Conservation (phyloP, 2,329 filamentous ascomycete genomes). For the Falciphora oryzae region DNA sequence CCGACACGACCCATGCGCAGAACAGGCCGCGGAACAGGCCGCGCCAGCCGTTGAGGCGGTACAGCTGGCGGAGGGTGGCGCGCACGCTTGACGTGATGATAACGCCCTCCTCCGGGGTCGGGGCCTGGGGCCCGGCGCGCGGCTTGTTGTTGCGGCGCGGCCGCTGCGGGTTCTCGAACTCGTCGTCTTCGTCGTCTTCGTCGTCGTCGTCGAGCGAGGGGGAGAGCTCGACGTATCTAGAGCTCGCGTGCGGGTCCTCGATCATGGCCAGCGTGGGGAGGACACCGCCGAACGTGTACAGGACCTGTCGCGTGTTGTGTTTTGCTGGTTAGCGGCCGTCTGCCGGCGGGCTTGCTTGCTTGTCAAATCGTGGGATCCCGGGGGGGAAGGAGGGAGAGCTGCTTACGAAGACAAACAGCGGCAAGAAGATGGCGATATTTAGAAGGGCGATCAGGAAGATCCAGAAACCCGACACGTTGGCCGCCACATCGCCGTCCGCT, state of each 20-base stretch:
- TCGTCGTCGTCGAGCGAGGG: conserved; percentile 28
- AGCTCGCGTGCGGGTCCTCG: conserved; percentile 48
- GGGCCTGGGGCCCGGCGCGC: conserved; percentile 25
- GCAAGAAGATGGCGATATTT: background rate
- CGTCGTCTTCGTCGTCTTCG: conserved; percentile 28
- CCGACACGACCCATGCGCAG: conserved; percentile 36
- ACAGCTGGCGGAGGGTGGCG: conserved; percentile 49
- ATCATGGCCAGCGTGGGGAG: conserved; percentile 52
- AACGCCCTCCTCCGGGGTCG: conserved; percentile 21
- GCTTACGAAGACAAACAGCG: background rate
- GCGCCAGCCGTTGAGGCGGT: conserved; percentile 55
- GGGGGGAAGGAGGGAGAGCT: background rate
- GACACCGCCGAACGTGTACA: conserved; percentile 44
- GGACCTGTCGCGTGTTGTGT: conserved; percentile 23
- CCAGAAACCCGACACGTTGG: background rate
- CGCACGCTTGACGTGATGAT: conserved; percentile 44
- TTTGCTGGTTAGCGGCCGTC: conserved; percentile 21
- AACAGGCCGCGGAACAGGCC: conserved; percentile 65
- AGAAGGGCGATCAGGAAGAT: background rate
- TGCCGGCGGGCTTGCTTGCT: too few species aligned
- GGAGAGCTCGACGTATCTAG: conserved; percentile 45
- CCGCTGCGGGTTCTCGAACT: conserved; percentile 19
- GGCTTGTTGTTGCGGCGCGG: conserved; percentile 27
- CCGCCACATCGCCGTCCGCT: too few species aligned
- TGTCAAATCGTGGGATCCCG: background rate